Conservation (phyloP, 2,329 filamentous ascomycete species). For the Colletotrichum gigasporum region DNA sequence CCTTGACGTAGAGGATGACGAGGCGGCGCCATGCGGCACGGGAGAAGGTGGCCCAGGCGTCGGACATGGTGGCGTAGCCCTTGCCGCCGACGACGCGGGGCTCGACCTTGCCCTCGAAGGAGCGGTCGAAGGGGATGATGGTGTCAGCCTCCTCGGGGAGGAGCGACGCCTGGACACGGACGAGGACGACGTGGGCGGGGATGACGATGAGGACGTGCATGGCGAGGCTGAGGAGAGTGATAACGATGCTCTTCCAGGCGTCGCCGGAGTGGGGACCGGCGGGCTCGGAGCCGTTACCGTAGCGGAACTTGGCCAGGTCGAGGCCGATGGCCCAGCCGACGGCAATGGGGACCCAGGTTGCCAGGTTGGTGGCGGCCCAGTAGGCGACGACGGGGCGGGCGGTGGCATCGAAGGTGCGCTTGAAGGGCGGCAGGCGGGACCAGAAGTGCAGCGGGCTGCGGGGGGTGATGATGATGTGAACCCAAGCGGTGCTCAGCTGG, state of each 20-base stretch:
- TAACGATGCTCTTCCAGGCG: constrained; percentile 55
- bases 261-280: constrained; percentile 47
- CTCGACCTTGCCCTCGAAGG: constrained; percentile 80
- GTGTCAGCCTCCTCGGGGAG: constrained; percentile 83
- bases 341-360: constrained; percentile 55
- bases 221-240: constrained; percentile 56
- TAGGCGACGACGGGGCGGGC: constrained; percentile 72
- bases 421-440: constrained; percentile 73
- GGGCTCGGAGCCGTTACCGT: constrained; percentile 44
- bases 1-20: constrained; percentile 79
- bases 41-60: constrained; percentile 84
- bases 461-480: constrained; percentile 83
- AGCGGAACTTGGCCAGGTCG: constrained; percentile 45
- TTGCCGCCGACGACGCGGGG: constrained; percentile 78
- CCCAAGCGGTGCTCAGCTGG: constrained; percentile 80
- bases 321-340: constrained; percentile 50
- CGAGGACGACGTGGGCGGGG: constrained; percentile 79
- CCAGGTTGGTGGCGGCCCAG: constrained; percentile 65
- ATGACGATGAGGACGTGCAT: constrained; percentile 73
- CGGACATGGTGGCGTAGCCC: constrained; percentile 75
- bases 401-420: constrained; percentile 73
- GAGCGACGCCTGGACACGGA: constrained; percentile 87
- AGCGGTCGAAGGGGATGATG: constrained; percentile 90
- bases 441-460: constrained; percentile 72
- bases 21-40: constrained; percentile 77